Evolutionary conservation across 306 rosid genomes (phyloP), one percentile per base, ranked within the genome.

Genomic region (Quercus parvula): DNA sequence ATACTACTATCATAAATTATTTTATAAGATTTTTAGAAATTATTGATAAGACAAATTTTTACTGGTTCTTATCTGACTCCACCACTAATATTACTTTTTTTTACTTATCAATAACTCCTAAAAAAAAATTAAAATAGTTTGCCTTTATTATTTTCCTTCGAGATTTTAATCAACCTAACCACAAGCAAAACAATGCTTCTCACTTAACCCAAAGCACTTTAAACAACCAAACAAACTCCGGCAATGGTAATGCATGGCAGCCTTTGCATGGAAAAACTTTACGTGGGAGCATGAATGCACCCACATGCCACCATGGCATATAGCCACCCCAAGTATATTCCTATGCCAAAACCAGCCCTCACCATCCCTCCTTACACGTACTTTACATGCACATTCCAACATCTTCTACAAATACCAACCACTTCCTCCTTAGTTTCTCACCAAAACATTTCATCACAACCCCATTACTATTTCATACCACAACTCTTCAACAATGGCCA

Each of bases 301-400:
- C 71, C 61, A 17, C 12, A 54, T 15, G 41, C 41, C 10, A 6
- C 54, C 49, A 75, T 28, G 70, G 41, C 41, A 35, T 41, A 24
- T 30, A 62, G 68, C 79, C 71, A 64, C 52, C 19, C 19, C 17
- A 10, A 35, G 2, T 15, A 5, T 1, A 35, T 35, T 1, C 41
- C 41, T 35, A 35, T 35, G 15, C 55, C 59, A 46, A 76, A 61
- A 15, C 61, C 5, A 66, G 41, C 9, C 70, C 20, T 52, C 0
- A 33, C 49, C 25, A 67, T 19, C 49, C 0, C 13, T 33, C 14
- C 11, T 28, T 79, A 76, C 78, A 73, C 78, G 78, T 79, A 46
- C 78, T 28, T 8, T 17, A 28, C 83, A 63, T 79, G 78, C 83
- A 72, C 22, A 22, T 22, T 22, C 5, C 15, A 64, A 51, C 9